Conservation (phyloP, 176 grass and related monocot genomes). For the Tillandsia leiboldiana region DNA sequence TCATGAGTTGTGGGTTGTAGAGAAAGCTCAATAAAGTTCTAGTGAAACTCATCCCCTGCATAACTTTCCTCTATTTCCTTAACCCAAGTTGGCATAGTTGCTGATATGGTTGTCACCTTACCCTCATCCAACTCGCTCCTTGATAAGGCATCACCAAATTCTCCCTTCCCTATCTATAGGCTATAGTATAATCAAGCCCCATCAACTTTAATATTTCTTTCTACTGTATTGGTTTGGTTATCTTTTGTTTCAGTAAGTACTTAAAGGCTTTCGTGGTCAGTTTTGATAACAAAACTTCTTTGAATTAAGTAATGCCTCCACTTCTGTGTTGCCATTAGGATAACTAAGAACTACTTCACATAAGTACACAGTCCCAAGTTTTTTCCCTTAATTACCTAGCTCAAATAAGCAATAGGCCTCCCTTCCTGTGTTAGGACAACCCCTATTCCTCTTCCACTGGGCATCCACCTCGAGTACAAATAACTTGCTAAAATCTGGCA, state of each 20-base stretch:
- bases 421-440: not conserved
- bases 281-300: not conserved
- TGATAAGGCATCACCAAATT: no score
- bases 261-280: not conserved
- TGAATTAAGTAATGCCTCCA: not conserved
- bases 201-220: no score
- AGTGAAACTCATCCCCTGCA: no score
- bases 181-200: no score
- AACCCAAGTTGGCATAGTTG: no score
- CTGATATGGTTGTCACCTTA: no score
- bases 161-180: no score
- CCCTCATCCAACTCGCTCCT: no score
- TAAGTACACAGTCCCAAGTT: not conserved
- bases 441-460: not conserved
- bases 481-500: not conserved
- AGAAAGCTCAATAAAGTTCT: no score
- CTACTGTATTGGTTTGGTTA: no score
- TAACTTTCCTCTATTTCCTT: no score
- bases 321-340: not conserved
- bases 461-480: not conserved
- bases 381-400: not conserved
- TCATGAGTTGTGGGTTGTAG: not conserved
- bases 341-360: not conserved
- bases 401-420: not conserved
- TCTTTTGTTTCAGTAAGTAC: not conserved